Percentiles rank a stretch among this genome's conserved stretches.
These are phyloP conservation scores for Lentinula sp. DNA, from an alignment of 768 basidiomycete genomes.

Conservation along the genomic window DNA sequence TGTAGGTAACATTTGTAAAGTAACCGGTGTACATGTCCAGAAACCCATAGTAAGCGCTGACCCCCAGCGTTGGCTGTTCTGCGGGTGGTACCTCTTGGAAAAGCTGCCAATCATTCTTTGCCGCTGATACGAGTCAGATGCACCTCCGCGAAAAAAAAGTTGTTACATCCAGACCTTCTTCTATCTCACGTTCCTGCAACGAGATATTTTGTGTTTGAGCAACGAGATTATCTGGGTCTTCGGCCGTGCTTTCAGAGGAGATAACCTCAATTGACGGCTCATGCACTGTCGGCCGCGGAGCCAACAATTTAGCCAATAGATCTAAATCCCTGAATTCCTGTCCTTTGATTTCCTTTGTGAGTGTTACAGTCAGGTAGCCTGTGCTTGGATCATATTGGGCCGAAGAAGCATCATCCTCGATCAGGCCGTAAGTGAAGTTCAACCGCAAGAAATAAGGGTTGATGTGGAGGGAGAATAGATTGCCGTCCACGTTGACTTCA, in stretches of 20 bases:
- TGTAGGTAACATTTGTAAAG: slow-evolving; percentile 64
- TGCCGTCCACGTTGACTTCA: slow-evolving; percentile 71
- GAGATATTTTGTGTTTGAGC: slow-evolving; percentile 37
- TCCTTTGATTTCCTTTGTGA: slow-evolving; percentile 64
- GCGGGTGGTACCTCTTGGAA: slow-evolving; percentile 53
- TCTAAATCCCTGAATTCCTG: slow-evolving; percentile 75
- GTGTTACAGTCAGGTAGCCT: slow-evolving; percentile 70
- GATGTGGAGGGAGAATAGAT: slow-evolving; percentile 66
- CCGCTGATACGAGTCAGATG: slow-evolving; percentile 38
- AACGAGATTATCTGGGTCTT: slow-evolving; percentile 35
- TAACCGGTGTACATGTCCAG: slow-evolving; percentile 70
- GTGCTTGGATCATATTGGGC: slow-evolving; percentile 72
- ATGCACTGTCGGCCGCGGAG: slow-evolving; percentile 44
- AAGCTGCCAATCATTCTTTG: slow-evolving; percentile 73
- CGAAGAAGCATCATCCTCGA: slow-evolving; percentile 65
- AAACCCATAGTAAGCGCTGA: slow-evolving; percentile 66
- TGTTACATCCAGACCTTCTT: slow-evolving; percentile 37
- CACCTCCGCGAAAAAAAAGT: background rate
- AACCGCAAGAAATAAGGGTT: slow-evolving; percentile 84
- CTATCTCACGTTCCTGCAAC: slow-evolving; percentile 52
- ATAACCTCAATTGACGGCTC: slow-evolving; percentile 55
- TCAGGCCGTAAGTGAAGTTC: slow-evolving; percentile 59
- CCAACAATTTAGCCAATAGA: slow-evolving; percentile 69
- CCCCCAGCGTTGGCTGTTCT: slow-evolving; percentile 31
- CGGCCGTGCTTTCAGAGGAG: slow-evolving; percentile 25